Evolutionary conservation across 2,329 filamentous ascomycete genomes (phyloP), one percentile per base, ranked within the genome.

Genomic region (Sarocladium oryzae): DNA sequence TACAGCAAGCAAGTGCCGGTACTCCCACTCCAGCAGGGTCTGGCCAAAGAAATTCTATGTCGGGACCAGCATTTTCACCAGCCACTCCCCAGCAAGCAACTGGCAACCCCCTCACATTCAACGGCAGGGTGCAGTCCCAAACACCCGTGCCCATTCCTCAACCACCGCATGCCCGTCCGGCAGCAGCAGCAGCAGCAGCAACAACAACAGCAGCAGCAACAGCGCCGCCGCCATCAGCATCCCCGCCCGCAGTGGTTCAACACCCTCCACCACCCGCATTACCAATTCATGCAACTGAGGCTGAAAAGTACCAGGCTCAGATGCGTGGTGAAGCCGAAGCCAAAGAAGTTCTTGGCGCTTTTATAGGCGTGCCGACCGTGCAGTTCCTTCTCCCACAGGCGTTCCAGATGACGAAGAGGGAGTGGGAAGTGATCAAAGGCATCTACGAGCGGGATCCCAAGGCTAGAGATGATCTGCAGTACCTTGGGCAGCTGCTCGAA

Each of bases 341-440:
- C 0, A 69, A 74, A 1, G 77, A 85, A 53, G 78, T 88, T 1
- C 73, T 89, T 0, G 86, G 86, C 0, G 66, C 74, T n/a, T 72
- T 85, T 40, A 78, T 84, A 11, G 73, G 72, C 20, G 79, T 81
- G 15, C 81, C 85, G 0, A 86, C 85, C 0, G 81, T 88, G 8
- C 75, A 80, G 21, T 86, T 89, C 58, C 70, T 91, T 4, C 71
- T 89, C 40, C 79, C 82, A 4, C 83, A 88, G 56, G 85, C 84
- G 1, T 81, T 77, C 18, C 77, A 79, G 48, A 88, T 87, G 74
- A 76, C 83, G 41, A 74, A 79, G n/a, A 71, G 78, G 15, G 88
- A 95, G 62, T 85, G 93, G 78, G 75, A 79, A 51, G 81, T 93
- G 24, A 79, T 96, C 55, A 76, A 79, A 49, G 75, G 78, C 35